phyloP scores from a whole-genome alignment of 2,329 filamentous ascomycete genomes.

The Botrytis fragariae region DNA sequence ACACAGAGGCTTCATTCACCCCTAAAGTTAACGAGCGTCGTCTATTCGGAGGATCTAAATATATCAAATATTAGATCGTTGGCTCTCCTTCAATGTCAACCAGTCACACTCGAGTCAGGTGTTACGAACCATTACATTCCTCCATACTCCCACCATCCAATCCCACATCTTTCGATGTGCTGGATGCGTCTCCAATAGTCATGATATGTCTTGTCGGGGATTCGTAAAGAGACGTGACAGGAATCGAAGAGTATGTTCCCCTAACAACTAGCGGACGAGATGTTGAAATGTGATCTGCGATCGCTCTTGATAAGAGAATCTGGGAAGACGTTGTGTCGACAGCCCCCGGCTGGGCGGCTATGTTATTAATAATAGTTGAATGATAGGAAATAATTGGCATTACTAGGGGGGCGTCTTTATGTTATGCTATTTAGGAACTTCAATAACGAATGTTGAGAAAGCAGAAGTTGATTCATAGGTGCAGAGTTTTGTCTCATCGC shows the following conservation, averaged over 20 bases:
- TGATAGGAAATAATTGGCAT: slow-evolving; percentile 32
- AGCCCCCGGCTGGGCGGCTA: slow-evolving; percentile 29
- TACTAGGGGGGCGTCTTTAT: background rate
- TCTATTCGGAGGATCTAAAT: background rate
- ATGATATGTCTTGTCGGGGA: slow-evolving; percentile 33
- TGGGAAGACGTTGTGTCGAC: slow-evolving; percentile 46
- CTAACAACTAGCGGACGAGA: background rate
- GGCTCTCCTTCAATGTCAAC: fast-evolving
- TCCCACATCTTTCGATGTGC: slow-evolving; percentile 2
- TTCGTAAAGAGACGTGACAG: slow-evolving; percentile 35
- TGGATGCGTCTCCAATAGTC: slow-evolving; percentile 30
- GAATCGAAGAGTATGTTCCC: slow-evolving; percentile 14
- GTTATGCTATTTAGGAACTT: background rate
- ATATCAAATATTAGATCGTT: background rate
- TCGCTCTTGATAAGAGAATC: slow-evolving; percentile 46
- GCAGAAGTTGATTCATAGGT: slow-evolving; percentile 11
- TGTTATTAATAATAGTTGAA: slow-evolving; percentile 27
- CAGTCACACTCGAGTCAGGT: background rate
- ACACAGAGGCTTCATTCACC: background rate
- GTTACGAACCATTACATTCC: background rate
- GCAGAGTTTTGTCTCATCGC: slow-evolving; percentile 11
- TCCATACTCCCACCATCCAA: slow-evolving; percentile 4
- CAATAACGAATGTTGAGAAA: background rate
- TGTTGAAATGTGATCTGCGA: slow-evolving; percentile 39
- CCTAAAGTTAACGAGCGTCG: background rate